Evolutionary conservation across 192 early-diverging fungal genomes (phyloP), one percentile per base, ranked within the genome.

Genomic region (Coemansia sp.): DNA sequence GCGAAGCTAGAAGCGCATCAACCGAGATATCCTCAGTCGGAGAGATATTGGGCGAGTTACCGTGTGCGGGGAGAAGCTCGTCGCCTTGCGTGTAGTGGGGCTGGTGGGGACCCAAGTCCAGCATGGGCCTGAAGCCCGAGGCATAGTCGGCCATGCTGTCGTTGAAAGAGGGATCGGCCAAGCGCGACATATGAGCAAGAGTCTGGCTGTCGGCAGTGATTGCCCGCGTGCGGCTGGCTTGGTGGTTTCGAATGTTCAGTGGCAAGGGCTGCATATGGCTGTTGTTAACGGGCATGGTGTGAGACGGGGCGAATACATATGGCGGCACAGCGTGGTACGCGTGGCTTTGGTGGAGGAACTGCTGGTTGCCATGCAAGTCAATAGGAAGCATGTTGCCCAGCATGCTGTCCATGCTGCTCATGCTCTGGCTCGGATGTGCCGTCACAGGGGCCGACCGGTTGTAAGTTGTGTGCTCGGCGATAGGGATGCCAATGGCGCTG

Each of bases 401-500:
- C 64, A 66, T 65, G 32, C 67, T 64, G 44, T 23, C 72, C 57
- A 60, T 55, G 46, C 57, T 16, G 21, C 37, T 19, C 37, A 39
- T 61, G 37, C n/a, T 19, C 16, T 46, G 28, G 39, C 26, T 28
- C 17, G 52, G 42, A 37, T 16, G 26, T 47, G 28, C 39, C 42
- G 59, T 37, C 19, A 21, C 59, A 37, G 60, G 59, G 13, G 42
- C 35, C 16, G 32, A 32, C 43, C 40, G 21, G 43, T 60, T 6
- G 14, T 44, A 59, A 43, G 23, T 13, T 38, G 47, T 47, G 38
- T 43, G 42, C 23, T 73, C 70, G 8, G 66, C 61, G 30, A 49
- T 43, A 1, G 80, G 80, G 9, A 83, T 32, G 5, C 75, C 75
- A 65, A 83, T 83, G 5, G 80, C 75, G 53, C 80, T 73, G 23